phyloP scores from a whole-genome alignment of 441 rosid species.

The Flueggea neowawraea region DNA sequence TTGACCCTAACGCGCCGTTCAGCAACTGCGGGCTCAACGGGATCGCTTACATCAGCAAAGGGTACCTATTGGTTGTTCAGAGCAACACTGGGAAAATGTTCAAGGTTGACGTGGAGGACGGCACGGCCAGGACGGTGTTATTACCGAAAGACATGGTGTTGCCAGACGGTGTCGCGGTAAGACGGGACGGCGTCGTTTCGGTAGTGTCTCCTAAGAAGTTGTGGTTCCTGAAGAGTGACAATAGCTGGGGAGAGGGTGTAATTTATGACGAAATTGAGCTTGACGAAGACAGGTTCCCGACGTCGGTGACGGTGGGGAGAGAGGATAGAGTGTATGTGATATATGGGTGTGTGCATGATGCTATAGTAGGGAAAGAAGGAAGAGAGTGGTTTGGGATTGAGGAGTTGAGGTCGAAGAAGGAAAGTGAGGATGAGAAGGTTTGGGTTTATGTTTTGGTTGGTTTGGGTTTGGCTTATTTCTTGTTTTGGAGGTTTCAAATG shows the following conservation, averaged over 20 bases:
- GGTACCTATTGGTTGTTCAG: constrained; percentile 77
- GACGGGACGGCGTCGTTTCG: constrained; percentile 64
- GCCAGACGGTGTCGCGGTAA: constrained; percentile 59
- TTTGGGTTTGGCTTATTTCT: constrained; percentile 71
- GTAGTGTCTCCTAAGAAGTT: constrained; percentile 55
- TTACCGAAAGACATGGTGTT: constrained; percentile 38
- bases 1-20: constrained; percentile 24
- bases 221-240: constrained; percentile 71
- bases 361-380: constrained; percentile 28
- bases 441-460: constrained; percentile 68
- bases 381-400: constrained; percentile 63
- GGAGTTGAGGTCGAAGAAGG: constrained; percentile 62
- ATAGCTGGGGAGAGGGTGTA: constrained; percentile 79
- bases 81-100: constrained; percentile 84
- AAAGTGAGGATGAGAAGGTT: constrained; percentile 52
- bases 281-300: constrained; percentile 53
- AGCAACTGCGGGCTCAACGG: constrained; percentile 70
- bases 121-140: constrained; percentile 55
- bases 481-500: constrained; percentile 94
- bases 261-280: constrained; percentile 65
- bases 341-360: constrained; percentile 65
- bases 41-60: constrained; percentile 68
- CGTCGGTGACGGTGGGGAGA: constrained; percentile 54
- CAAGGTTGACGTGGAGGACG: constrained; percentile 75
- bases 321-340: constrained; percentile 73